Percentiles rank a stretch among this genome's conserved stretches.
Evolutionary conservation across 495 filamentous ascomycete species (phyloP).

Genomic region (Talaromyces stipitatus): DNA sequence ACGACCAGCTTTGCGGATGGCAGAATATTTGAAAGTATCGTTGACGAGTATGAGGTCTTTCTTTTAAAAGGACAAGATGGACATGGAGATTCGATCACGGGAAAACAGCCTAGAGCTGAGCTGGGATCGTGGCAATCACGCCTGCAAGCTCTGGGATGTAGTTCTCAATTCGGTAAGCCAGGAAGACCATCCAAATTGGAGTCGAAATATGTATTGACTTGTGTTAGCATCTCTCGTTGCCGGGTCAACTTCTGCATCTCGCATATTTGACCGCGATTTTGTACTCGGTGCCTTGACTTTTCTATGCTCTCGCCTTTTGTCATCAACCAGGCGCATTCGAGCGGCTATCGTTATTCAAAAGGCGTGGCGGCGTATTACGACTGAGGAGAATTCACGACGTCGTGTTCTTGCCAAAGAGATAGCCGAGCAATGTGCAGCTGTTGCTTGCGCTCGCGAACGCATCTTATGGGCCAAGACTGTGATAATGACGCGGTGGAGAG

Average conservation of each 20-base stretch:
- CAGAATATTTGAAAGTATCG: conserved; percentile 47
- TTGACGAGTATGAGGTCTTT: conserved; percentile 50
- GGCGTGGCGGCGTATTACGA: conserved; percentile 29
- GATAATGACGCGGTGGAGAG: conserved; percentile 41
- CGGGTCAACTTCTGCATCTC: conserved; percentile 21
- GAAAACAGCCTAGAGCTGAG: not conserved
- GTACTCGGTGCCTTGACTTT: conserved; percentile 51
- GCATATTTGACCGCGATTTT: conserved; percentile 40
- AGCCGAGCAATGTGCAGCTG: conserved; percentile 36
- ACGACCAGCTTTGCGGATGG: conserved; percentile 55
- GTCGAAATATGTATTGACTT: not conserved
- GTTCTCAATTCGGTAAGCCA: conserved; percentile 39
- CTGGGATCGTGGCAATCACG: conserved; percentile 18
- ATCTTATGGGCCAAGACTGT: conserved; percentile 44
- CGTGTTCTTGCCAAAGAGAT: conserved; percentile 35
- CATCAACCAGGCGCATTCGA: conserved; percentile 34
- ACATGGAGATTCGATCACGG: not conserved
- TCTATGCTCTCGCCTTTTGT: conserved; percentile 55
- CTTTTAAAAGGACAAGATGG: conserved; percentile 6
- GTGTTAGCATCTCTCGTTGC: conserved; percentile 22
- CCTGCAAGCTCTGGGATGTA: conserved; percentile 28
- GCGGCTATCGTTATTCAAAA: conserved; percentile 40
- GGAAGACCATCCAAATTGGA: not conserved
- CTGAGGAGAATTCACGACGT: conserved; percentile 18
- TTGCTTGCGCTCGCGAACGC: conserved; percentile 31